Conservation (phyloP, 2,329 filamentous ascomycete genomes). For the Talaromyces islandicus region DNA sequence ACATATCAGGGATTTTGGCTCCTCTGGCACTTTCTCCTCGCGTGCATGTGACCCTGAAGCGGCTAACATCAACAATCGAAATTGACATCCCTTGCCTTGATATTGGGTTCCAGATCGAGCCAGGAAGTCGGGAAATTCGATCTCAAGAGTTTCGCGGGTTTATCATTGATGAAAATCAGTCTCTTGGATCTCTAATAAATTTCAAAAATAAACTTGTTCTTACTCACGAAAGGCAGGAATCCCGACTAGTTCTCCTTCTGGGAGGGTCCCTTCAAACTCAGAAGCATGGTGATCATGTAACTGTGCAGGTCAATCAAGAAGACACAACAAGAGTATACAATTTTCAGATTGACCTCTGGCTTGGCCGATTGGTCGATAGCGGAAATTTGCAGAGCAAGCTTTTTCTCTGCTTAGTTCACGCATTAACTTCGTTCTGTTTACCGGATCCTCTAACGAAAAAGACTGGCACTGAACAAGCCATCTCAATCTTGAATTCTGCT, state of each 20-base stretch:
- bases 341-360: conserved; percentile 44
- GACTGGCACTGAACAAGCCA: conserved; percentile 6
- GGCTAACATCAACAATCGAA: background rate
- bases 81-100: background rate
- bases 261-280: background rate
- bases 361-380: conserved; percentile 48
- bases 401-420: conserved; percentile 40
- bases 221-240: background rate
- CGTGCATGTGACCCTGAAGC: background rate
- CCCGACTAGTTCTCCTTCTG: background rate
- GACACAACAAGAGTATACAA: conserved; percentile 38
- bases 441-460: conserved; percentile 22
- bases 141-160: background rate
- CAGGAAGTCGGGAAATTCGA: background rate
- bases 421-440: conserved; percentile 28
- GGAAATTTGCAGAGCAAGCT: conserved; percentile 49
- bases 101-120: background rate
- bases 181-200: background rate
- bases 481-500: conserved; percentile 2
- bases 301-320: background rate
- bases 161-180: background rate
- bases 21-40: background rate
- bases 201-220: background rate
- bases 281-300: background rate
- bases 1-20: background rate